Conservation (phyloP, 2,329 filamentous ascomycete genomes). For the Xylariaceae sp. region DNA sequence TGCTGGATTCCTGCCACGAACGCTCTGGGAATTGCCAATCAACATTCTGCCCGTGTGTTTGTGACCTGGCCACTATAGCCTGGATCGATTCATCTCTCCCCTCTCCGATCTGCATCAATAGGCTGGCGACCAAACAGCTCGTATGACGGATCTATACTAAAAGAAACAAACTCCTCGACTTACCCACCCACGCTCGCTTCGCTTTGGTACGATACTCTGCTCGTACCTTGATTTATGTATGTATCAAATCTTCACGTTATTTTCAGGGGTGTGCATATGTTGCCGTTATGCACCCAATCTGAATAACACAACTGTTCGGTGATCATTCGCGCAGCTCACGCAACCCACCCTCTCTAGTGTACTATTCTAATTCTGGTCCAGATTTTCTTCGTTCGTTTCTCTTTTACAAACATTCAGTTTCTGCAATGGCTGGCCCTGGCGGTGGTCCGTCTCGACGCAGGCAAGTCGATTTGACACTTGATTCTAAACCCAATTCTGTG, state of each 20-base stretch:
- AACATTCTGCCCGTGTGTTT: constrained; percentile 12
- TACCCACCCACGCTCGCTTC: constrained; percentile 31
- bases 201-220: constrained; percentile 22
- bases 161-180: constrained; percentile 21
- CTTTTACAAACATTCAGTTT: constrained; percentile 27
- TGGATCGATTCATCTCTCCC: constrained; percentile 8
- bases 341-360: too few species aligned
- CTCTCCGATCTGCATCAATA: too few species aligned
- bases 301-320: too few species aligned
- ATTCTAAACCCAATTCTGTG: neutral
- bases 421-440: constrained; percentile 84
- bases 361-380: too few species aligned
- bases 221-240: constrained; percentile 31
- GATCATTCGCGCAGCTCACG: too few species aligned
- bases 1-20: too few species aligned
- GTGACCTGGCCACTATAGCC: constrained; percentile 15
- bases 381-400: constrained; percentile 35
- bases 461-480: constrained; percentile 37
- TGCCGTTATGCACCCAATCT: too few species aligned
- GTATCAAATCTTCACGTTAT: constrained; percentile 5
- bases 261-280: neutral
- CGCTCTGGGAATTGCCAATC: too few species aligned
- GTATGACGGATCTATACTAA: constrained; percentile 11
- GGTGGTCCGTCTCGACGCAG: constrained; percentile 82
- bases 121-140: neutral